A percentile compares a stretch with the other conserved stretches of the same genome.
These are phyloP conservation scores for Trichophyton schoenleinii DNA, from an alignment of 2,329 filamentous ascomycete species.

Conservation along the genomic window DNA sequence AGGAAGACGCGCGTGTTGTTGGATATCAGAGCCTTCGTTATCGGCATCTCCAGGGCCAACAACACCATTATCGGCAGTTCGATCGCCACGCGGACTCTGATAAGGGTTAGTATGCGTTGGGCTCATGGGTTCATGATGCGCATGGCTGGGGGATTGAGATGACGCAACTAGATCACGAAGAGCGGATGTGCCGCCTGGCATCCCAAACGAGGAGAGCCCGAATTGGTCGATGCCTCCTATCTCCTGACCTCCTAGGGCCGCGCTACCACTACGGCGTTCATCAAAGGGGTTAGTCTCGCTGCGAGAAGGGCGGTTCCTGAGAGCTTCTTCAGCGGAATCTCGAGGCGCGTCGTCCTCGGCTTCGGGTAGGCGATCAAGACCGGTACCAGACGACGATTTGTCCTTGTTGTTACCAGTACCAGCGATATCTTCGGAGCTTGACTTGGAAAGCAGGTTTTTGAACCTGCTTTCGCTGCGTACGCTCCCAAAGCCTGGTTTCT, in stretches of 20 bases:
- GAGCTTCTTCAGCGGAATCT: conserved; percentile 40
- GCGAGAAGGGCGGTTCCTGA: conserved; percentile 37
- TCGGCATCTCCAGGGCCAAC: conserved; percentile 43
- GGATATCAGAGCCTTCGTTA: conserved; percentile 41
- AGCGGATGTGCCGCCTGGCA: conserved; percentile 46
- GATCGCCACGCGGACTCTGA: conserved; percentile 66
- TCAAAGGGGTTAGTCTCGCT: conserved; percentile 41
- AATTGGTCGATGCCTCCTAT: conserved; percentile 42
- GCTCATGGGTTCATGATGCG: conserved; percentile 59
- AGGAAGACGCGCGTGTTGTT: conserved; percentile 36
- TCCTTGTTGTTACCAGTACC: conserved; percentile 42
- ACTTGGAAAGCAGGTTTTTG: conserved; percentile 72
- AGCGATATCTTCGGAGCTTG: conserved; percentile 53
- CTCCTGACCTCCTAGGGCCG: conserved; percentile 65
- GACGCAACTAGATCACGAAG: conserved; percentile 46
- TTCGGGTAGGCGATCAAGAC: conserved; percentile 43
- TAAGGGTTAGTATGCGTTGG: conserved; percentile 95
- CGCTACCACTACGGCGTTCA: conserved; percentile 45
- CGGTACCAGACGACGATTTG: conserved; percentile 32
- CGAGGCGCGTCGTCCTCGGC: conserved; percentile 35
- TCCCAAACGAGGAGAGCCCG: conserved; percentile 49
- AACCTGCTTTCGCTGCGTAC: conserved; percentile 67
- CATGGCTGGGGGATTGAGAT: conserved; percentile 40
- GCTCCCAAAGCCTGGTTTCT: conserved; percentile 55
- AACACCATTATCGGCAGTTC: conserved; percentile 45